These are phyloP conservation scores for Udeniomyces megalosporus DNA, from an alignment of 768 basidiomycete genomes.

Conservation along the genomic window DNA sequence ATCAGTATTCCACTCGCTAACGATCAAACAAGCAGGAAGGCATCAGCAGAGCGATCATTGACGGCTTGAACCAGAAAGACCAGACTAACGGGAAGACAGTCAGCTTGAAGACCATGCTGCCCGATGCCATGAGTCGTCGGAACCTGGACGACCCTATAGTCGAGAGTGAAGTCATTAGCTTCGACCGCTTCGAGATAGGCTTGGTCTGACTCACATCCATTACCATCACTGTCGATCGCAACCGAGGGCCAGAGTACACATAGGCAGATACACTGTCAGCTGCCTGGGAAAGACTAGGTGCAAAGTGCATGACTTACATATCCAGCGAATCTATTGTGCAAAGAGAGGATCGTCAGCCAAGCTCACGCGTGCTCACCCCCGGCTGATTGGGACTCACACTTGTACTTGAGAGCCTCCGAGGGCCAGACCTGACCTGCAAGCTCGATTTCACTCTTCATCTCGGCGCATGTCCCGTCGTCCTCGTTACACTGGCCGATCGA, in stretches of 20 bases:
- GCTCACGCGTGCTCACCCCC: too few species aligned
- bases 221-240: neutral
- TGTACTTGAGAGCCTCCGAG: neutral
- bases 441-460: neutral
- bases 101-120: slow-evolving; percentile 2
- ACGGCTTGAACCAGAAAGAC: neutral
- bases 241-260: too few species aligned
- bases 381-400: neutral
- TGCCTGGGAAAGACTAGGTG: neutral
- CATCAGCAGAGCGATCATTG: neutral
- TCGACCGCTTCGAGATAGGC: too few species aligned
- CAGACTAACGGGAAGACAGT: neutral
- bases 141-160: slow-evolving; percentile 3
- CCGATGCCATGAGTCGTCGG: neutral
- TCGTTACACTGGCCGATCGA: slow-evolving; percentile 2
- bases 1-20: slow-evolving; percentile 9
- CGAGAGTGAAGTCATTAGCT: neutral
- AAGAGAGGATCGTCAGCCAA: neutral
- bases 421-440: neutral
- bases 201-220: neutral
- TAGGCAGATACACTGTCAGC: neutral
- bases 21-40: neutral
- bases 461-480: slow-evolving; percentile 5
- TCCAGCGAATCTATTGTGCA: neutral
- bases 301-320: neutral